Conservation (phyloP, 2,329 filamentous ascomycete genomes). For the Ilyonectria destructans region DNA sequence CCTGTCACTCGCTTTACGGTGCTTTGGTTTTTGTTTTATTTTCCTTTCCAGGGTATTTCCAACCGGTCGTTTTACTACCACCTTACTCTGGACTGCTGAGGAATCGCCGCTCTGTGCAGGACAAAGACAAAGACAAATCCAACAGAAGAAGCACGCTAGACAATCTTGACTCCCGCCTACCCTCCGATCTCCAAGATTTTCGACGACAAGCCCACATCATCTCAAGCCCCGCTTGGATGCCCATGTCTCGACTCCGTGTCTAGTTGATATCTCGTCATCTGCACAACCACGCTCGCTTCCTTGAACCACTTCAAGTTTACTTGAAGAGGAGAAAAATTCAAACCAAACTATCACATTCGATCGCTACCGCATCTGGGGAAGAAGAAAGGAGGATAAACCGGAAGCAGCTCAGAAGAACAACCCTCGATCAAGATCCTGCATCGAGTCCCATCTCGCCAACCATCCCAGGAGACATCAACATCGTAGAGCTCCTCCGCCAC, state of each 20-base stretch:
- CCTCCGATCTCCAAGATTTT: slow-evolving; percentile 32
- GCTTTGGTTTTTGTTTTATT: slow-evolving; percentile 64
- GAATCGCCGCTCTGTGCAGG: slow-evolving; percentile 41
- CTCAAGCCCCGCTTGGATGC: slow-evolving; percentile 32
- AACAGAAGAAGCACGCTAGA: slow-evolving; percentile 37
- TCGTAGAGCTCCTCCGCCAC: slow-evolving; percentile 43
- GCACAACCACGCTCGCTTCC: slow-evolving; percentile 55
- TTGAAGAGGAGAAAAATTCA: slow-evolving; percentile 40
- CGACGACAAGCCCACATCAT: slow-evolving; percentile 36
- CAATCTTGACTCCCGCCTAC: slow-evolving; percentile 22
- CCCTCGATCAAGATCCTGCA: slow-evolving; percentile 30
- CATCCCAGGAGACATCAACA: slow-evolving; percentile 23
- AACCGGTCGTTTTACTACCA: slow-evolving; percentile 37
- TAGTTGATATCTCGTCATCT: slow-evolving; percentile 44
- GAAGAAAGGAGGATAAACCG: slow-evolving; percentile 38
- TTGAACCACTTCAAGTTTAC: slow-evolving; percentile 33
- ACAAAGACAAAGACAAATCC: slow-evolving; percentile 33
- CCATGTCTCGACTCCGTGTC: slow-evolving; percentile 37
- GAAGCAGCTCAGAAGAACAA: slow-evolving; percentile 34
- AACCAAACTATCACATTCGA: slow-evolving; percentile 52
- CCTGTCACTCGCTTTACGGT: slow-evolving; percentile 81
- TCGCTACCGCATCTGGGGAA: slow-evolving; percentile 53
- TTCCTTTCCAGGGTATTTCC: slow-evolving; percentile 50
- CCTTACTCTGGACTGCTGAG: slow-evolving; percentile 35
- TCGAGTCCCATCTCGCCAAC: slow-evolving; percentile 8